Evolutionary conservation across 768 basidiomycete genomes (phyloP).

Genomic region (Naganishia onofrii): DNA sequence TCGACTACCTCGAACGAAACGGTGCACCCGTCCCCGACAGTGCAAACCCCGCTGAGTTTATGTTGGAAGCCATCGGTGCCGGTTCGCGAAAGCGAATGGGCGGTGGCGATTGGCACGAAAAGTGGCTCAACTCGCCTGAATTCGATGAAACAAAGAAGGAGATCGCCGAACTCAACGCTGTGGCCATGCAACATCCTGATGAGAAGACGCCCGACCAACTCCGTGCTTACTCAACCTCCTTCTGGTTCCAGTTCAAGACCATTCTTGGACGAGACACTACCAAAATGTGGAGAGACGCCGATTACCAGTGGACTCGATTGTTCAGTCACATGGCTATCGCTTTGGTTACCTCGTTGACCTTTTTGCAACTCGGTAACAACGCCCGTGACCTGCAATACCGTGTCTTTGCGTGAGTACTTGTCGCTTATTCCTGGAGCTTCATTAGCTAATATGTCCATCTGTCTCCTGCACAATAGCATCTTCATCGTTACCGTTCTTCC

Average conservation of each 20-base stretch:
- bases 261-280: constrained; percentile 67
- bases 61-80: constrained; percentile 59
- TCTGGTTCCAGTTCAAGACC: constrained; percentile 68
- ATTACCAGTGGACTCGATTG: constrained; percentile 78
- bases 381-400: constrained; percentile 72
- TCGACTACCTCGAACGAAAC: constrained; percentile 72
- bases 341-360: constrained; percentile 65
- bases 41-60: constrained; percentile 74
- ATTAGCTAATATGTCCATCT: constrained; percentile 56
- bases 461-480: constrained; percentile 48
- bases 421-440: constrained; percentile 32
- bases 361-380: constrained; percentile 69
- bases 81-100: constrained; percentile 64
- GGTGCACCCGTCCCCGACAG: constrained; percentile 65
- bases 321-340: constrained; percentile 65
- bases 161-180: constrained; percentile 55
- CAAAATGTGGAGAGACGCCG: constrained; percentile 69
- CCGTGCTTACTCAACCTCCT: constrained; percentile 60
- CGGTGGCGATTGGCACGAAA: constrained; percentile 77
- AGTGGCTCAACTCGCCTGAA: constrained; percentile 76
- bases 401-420: constrained; percentile 28
- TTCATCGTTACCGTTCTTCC: constrained; percentile 58
- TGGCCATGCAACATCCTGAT: constrained; percentile 38
- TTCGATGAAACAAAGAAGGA: constrained; percentile 53
- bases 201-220: constrained; percentile 34